Base-by-base conservation (phyloP, 2,329 filamentous ascomycete species). In the Colletotrichum melonis region DNA sequence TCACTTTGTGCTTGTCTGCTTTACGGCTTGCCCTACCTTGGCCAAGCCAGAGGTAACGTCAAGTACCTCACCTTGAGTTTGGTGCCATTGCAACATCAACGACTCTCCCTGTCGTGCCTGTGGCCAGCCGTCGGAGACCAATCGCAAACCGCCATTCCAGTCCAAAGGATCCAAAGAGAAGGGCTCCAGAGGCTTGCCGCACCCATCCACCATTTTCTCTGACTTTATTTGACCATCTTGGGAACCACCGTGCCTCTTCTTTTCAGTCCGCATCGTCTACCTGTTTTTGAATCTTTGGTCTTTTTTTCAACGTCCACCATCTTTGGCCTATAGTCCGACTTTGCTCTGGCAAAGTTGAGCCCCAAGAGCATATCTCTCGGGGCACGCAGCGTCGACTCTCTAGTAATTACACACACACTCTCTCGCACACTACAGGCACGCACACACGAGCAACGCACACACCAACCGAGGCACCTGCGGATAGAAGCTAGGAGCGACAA, bases 41-140 rank as follows among this genome's bases (percentile, higher is more conserved):
- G 49, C 24, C 56, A 46, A 55, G 42, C 42, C 42, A 49, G 16
- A 49, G 58, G 66, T 35, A 28, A 52, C 49, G 32, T 60, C 26
- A 72, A 54, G 59, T 64, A 59, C 59, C 65, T 60, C 52, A 46
- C 63, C 54, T 49, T 63, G 55, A 59, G 46, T 57, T 60, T 65
- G 67, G 67, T 38, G 60, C 35, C 28, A 65, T 73, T 64, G 66
- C 66, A 73, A 73, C 54, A 73, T 56, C 70, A 65, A 69, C 70
- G 46, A 54, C 60, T 65, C 70, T 73, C 70, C 70, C 70, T 73
- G 70, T 70, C 70, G 70, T 73, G 67, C 67, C 70, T 73, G 70
- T 70, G 67, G 66, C 67, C 56, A 70, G 67, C 70, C 70, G 70
- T 52, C 32, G 28, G 56, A 65, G 49, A 30, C 60, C 67, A 73